phyloP scores from a whole-genome alignment of 2,329 filamentous ascomycete species.

The Beauveria caledonica region DNA sequence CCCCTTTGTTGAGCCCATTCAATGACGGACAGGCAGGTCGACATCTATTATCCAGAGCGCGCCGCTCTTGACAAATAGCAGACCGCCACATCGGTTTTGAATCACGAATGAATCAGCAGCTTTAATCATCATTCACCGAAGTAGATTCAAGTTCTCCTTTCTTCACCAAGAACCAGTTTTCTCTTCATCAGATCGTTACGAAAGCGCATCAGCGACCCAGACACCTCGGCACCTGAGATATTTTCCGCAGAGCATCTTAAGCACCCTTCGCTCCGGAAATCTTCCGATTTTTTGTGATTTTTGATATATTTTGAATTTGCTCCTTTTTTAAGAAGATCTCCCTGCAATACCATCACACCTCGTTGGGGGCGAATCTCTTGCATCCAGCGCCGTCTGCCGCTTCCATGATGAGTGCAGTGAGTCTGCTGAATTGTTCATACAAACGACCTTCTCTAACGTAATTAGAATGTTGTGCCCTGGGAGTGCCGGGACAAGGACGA shows the following conservation, averaged over 20 bases:
- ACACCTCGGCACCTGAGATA: constrained; percentile 2
- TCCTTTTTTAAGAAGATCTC: neutral
- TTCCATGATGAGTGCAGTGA: constrained; percentile 3
- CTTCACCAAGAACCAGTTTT: neutral
- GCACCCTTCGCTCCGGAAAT: neutral
- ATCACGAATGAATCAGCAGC: neutral
- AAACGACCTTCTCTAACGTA: neutral
- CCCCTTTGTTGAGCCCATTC: neutral
- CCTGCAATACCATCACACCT: neutral
- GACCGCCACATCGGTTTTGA: neutral
- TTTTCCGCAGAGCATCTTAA: neutral
- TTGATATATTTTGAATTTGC: neutral
- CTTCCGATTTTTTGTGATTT: neutral
- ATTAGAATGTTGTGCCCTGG: constrained; percentile 30
- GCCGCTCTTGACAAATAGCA: neutral
- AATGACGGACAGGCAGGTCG: neutral
- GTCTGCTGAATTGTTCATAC: neutral
- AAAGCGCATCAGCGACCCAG: neutral
- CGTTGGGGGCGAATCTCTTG: neutral
- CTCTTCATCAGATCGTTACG: neutral
- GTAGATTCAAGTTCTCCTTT: neutral
- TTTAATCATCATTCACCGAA: neutral
- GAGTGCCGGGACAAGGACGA: constrained; percentile 46
- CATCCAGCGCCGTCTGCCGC: neutral
- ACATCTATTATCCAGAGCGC: no score